Evolutionary conservation across 495 filamentous ascomycete species (phyloP).

Genomic region (Amphirosellinia nigrospora): DNA sequence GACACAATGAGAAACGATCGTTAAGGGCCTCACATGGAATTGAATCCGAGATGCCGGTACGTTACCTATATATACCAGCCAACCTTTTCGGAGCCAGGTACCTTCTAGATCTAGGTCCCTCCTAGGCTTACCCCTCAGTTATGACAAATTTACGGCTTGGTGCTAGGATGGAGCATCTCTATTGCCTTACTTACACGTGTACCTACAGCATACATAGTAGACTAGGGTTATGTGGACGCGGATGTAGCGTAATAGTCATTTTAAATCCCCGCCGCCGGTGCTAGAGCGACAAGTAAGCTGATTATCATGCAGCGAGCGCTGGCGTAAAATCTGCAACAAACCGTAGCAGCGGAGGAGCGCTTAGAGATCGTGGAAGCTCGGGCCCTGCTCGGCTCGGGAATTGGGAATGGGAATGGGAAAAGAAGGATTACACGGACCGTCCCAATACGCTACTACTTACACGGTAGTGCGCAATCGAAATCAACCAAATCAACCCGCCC

Average conservation of each 20-base stretch:
- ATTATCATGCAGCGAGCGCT: background rate
- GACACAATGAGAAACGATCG: conserved; percentile 4
- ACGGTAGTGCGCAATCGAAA: background rate
- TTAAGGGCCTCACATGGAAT: background rate
- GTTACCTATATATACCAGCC: conserved; percentile 13
- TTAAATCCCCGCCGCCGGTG: background rate
- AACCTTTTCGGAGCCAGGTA: background rate
- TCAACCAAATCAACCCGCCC: background rate
- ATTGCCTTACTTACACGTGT: conserved; percentile 12
- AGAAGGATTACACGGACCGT: conserved; percentile 19
- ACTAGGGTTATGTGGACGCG: background rate
- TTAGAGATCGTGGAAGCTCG: conserved; percentile 2
- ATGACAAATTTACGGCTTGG: conserved; percentile 18
- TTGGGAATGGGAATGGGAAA: too few species aligned
- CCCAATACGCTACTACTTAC: background rate
- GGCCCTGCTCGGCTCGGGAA: too few species aligned
- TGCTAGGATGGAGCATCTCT: conserved; percentile 1
- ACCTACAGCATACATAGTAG: background rate
- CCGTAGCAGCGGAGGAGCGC: background rate
- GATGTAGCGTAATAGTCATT: background rate
- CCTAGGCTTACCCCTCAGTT: conserved; percentile 5
- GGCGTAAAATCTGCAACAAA: background rate
- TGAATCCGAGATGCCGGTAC: background rate
- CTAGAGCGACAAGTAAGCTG: conserved; percentile 6
- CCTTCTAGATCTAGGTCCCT: conserved; percentile 3